These are phyloP conservation scores for Panus rudis DNA, from an alignment of 768 basidiomycete species.

Conservation along the genomic window DNA sequence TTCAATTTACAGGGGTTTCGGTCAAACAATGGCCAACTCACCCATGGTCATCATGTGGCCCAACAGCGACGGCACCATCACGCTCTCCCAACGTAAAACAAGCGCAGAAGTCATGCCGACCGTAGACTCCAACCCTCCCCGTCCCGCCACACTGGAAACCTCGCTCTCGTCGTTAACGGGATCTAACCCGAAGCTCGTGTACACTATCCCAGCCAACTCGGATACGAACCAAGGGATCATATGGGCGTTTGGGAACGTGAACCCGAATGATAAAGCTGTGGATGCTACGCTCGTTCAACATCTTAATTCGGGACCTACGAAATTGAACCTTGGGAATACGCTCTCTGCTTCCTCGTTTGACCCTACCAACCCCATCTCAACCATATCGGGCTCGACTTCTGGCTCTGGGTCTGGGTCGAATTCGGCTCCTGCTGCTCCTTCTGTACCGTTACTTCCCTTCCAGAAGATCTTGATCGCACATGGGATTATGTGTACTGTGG, in stretches of 20 bases:
- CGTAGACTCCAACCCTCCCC: conserved; percentile 44
- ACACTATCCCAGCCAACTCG: conserved; percentile 40
- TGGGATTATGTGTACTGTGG: conserved; percentile 43
- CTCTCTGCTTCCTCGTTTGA: conserved; percentile 11
- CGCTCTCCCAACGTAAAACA: conserved; percentile 60
- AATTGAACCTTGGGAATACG: conserved; percentile 43
- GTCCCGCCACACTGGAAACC: conserved; percentile 36
- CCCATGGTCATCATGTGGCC: conserved; percentile 76
- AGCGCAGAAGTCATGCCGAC: conserved; percentile 47
- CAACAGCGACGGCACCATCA: conserved; percentile 52
- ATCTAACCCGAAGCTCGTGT: conserved; percentile 39
- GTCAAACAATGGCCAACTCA: conserved; percentile 42
- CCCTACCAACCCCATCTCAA: conserved; percentile 10
- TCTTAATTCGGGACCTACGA: conserved; percentile 31
- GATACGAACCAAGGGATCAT: conserved; percentile 42
- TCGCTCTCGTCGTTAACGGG: conserved; percentile 30
- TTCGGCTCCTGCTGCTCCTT: background rate
- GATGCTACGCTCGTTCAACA: conserved; percentile 46
- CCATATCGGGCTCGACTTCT: conserved; percentile 13
- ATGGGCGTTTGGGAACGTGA: conserved; percentile 47
- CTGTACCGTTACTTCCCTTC: conserved; percentile 33
- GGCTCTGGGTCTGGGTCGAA: conserved; percentile 12
- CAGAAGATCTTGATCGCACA: conserved; percentile 47
- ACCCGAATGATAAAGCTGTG: conserved; percentile 38
- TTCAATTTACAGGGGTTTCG: conserved; percentile 46